These are phyloP conservation scores for Endothia cerciana DNA, from an alignment of 2,329 filamentous ascomycete species.

Conservation along the genomic window DNA sequence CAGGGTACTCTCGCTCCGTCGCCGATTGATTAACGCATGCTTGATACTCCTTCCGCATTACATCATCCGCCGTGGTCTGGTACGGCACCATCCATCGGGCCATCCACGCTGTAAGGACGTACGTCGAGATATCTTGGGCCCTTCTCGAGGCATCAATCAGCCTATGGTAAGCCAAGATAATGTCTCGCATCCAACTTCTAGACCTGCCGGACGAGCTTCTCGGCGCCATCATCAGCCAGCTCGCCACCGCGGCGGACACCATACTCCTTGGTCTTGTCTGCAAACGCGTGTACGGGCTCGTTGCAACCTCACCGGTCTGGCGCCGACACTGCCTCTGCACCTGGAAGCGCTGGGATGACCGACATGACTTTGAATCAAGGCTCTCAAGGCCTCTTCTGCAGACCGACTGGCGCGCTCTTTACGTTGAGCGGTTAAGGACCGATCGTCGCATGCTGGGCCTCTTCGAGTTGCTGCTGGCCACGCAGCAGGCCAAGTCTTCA, in stretches of 20 bases:
- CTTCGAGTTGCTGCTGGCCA: conserved; percentile 57
- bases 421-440: conserved; percentile 41
- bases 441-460: conserved; percentile 42
- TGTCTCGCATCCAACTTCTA: conserved; percentile 14
- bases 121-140: not conserved
- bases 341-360: conserved; percentile 61
- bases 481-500: conserved; percentile 57
- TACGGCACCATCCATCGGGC: not conserved
- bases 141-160: too few relatives aligned
- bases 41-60: not conserved
- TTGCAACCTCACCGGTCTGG: conserved; percentile 63
- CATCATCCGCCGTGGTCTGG: not conserved
- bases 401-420: conserved; percentile 60
- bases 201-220: conserved; percentile 66
- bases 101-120: not conserved
- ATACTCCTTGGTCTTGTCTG: conserved; percentile 54
- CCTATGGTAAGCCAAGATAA: not conserved
- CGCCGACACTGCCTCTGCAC: conserved; percentile 56
- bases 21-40: too few relatives aligned
- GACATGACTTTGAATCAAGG: conserved; percentile 47
- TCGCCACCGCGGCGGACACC: conserved; percentile 23
- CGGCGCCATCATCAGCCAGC: conserved; percentile 57
- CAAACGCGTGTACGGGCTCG: conserved; percentile 53
- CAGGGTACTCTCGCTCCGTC: too few relatives aligned
- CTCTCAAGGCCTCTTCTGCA: conserved; percentile 44